Conservation (phyloP, 2,329 filamentous ascomycete species). For the Zymoseptoria tritici region DNA sequence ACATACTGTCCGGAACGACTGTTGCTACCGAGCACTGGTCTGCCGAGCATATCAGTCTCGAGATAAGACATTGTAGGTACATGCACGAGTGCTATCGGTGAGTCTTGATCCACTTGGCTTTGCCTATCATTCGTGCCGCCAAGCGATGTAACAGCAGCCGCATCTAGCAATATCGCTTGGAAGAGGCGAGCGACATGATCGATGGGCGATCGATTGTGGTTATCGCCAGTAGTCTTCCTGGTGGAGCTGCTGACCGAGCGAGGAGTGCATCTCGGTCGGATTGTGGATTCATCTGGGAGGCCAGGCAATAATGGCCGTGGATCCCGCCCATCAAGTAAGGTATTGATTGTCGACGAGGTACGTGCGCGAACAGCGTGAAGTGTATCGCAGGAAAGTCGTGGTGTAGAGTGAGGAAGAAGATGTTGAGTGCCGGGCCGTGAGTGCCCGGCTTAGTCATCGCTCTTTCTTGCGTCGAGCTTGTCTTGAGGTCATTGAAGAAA, state of each 20-base stretch:
- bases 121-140: not conserved
- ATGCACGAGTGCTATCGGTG: not conserved
- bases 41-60: not conserved
- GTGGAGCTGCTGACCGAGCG: not conserved
- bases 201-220: not conserved
- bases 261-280: not conserved
- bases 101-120: not conserved
- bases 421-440: too few relatives aligned
- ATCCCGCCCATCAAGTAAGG: not conserved
- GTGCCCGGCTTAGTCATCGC: not conserved
- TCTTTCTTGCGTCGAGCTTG: not conserved
- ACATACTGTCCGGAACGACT: not conserved
- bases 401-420: too few relatives aligned
- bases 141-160: not conserved
- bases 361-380: too few relatives aligned
- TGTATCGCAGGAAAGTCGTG: too few relatives aligned
- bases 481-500: not conserved
- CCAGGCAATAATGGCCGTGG: not conserved
- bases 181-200: not conserved
- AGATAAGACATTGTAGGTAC: not conserved
- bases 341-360: too few relatives aligned
- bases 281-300: not conserved
- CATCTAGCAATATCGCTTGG: not conserved
- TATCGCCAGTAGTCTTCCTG: not conserved
- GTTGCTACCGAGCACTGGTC: not conserved